Evolutionary conservation across 1,284 basidiomycete species (phyloP), one percentile per base, ranked within the genome.

Genomic region (Moesziomyces sp.): DNA sequence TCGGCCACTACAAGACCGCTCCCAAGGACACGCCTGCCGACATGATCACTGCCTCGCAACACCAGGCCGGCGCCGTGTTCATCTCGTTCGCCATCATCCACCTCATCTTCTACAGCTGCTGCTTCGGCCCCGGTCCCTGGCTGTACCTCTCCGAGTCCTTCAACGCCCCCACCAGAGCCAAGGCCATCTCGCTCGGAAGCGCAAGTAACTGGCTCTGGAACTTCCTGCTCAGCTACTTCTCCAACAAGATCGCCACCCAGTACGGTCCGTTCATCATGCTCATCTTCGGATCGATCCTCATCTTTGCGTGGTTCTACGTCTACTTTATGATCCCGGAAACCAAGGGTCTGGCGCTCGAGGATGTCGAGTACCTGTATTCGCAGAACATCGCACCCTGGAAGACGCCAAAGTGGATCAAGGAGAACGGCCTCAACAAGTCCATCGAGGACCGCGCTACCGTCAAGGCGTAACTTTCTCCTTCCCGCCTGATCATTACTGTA

Each of bases 71-170:
- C 74, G 89, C 90, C 70, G 87, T 88, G 0, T 85, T 91, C 43
- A 91, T 91, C 74, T 89, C 91, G 0, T 92, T 92, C 79, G 91
- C 91, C 3, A 88, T 92, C 30, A 83, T 92, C 38, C 91, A 92
- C 68, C 89, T 92, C n/a, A 88, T 90, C 71, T 88, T 88, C 19
- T 92, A 88, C 85, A 88, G 87, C 1, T 86, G 90, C 63, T 91
- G 91, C 86, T 92, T 90, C 90, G 91, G 90, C 3, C 88, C 89
- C 4, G 89, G 59, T 3, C 91, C 90, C 78, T 90, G 87, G 87
- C 89, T 89, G 19, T 86, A 89, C 74, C 86, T 89, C 23, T 88
- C 88, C 54, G 89, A 90, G 84, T 50, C 45, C 5, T 69, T 69
- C 40, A 88, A 87, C 40, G 89, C 89, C 86, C 91, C 91, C 3